Evolutionary conservation across 257 asterid genomes (phyloP).

Genomic region (Solanum dulcamara): DNA sequence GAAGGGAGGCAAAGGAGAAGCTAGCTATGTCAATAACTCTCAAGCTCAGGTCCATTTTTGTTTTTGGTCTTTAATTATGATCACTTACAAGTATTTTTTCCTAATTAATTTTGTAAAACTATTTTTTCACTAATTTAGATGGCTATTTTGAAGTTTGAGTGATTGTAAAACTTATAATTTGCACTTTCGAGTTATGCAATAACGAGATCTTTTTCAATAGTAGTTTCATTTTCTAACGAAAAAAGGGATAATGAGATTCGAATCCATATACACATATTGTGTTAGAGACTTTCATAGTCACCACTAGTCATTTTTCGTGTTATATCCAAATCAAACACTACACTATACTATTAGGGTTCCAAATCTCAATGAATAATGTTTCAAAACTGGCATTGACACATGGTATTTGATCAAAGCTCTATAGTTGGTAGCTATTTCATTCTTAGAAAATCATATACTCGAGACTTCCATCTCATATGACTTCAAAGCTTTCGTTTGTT

Average conservation of each 20-base stretch:
- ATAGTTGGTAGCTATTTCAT: background rate
- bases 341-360: background rate
- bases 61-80: background rate
- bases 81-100: background rate
- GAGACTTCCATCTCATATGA: background rate
- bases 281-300: background rate
- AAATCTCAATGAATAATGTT: no score
- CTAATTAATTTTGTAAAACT: background rate
- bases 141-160: background rate
- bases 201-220: background rate
- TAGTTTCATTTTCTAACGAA: background rate
- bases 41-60: constrained; percentile 63
- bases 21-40: constrained; percentile 80
- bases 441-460: background rate
- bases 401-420: background rate
- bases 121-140: background rate
- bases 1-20: constrained; percentile 95
- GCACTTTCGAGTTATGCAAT: background rate
- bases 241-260: background rate
- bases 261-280: background rate
- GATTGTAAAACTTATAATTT: no score
- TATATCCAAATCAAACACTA: background rate
- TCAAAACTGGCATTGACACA: background rate
- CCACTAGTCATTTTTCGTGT: background rate
- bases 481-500: background rate